Base-by-base conservation (phyloP, 2,329 filamentous ascomycete species). In the Aspergillus pseudonomiae region DNA sequence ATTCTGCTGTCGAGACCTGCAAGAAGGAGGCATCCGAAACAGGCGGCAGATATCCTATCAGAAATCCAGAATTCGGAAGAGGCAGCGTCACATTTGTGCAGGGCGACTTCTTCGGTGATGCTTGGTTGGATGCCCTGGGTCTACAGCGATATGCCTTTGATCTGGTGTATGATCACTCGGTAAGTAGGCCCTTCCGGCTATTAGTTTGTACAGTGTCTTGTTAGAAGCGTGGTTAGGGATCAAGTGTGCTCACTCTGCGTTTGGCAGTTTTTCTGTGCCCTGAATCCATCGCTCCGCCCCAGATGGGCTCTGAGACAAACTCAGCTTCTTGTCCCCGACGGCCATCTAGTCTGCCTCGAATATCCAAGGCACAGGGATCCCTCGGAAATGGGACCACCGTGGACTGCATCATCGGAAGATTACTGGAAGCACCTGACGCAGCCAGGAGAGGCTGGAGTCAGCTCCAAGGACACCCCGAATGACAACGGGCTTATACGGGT, bases 101-200 rank as follows among this genome's bases (percentile, higher is more conserved):
- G 14, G 52, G 59, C 3, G 59, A 61, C 30, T 61, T 61, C 41
- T 61, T 61, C 30, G 30, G 12, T 21, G 43, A 56, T 48, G 30
- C 30, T 19, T 61, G 52, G 52, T 24, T 50, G 9, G n/a, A 52
- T 2, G 6, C 39, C 10, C 21, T 41, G 16, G 36, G 14, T 32
- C 19, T 50, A 14, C 26, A 9, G 46, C 48, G 28, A 43, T 26
- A 57, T 57, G 45, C 14, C 19, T 61, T 61, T 19, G 53, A 61
- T n/a, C 24, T 61, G 4, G 34, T 61, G 21, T 61, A 57, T 26
- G 60, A 61, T 39, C 56, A 61, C 41, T 57, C 60, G 3, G 60
- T 57, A 43, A 41, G 60, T 46, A 5, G 36, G 19, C 16, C 36
- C 36, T 3, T 19, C 4, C 36, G 36, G 36, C 36, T 9, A 41